Percentiles rank a stretch among this genome's conserved stretches.
These are phyloP conservation scores for Flaveria ramosissima DNA, from an alignment of 129 eudicot species.

Conservation along the genomic window DNA sequence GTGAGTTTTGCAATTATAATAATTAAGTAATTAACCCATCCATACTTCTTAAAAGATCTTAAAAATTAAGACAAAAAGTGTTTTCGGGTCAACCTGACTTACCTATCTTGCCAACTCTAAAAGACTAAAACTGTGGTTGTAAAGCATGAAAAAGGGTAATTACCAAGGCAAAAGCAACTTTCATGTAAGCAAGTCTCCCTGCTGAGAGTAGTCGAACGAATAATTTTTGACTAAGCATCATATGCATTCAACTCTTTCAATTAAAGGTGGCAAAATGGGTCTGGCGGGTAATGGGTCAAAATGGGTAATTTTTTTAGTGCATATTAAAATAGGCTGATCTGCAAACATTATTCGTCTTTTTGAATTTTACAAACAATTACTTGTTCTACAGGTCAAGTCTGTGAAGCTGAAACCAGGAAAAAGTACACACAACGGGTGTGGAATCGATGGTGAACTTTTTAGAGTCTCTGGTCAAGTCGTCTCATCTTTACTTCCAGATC, in stretches of 20 bases:
- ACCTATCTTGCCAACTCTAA: no score
- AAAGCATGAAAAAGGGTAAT: neutral
- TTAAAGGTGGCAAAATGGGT: neutral
- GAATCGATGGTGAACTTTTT: constrained; percentile 94
- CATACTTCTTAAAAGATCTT: neutral
- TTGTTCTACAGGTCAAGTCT: constrained; percentile 72
- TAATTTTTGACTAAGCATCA: neutral
- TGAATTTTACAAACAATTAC: neutral
- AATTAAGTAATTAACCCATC: neutral
- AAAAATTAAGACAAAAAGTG: neutral
- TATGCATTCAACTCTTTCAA: constrained; percentile 6
- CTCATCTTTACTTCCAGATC: constrained; percentile 82
- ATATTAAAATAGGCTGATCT: neutral
- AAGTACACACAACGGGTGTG: constrained; percentile 80
- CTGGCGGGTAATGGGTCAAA: neutral
- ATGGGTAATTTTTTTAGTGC: neutral
- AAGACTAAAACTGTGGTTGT: neutral
- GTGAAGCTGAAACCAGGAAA: constrained; percentile 86
- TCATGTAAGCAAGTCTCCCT: neutral
- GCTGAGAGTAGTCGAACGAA: neutral
- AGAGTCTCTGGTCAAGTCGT: constrained; percentile 75
- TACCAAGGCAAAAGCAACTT: neutral
- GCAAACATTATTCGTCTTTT: neutral
- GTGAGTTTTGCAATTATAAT: neutral
- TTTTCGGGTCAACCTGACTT: no score